These are phyloP conservation scores for Teratosphaeria nubilosa DNA, from an alignment of 2,329 filamentous ascomycete species.

Conservation along the genomic window DNA sequence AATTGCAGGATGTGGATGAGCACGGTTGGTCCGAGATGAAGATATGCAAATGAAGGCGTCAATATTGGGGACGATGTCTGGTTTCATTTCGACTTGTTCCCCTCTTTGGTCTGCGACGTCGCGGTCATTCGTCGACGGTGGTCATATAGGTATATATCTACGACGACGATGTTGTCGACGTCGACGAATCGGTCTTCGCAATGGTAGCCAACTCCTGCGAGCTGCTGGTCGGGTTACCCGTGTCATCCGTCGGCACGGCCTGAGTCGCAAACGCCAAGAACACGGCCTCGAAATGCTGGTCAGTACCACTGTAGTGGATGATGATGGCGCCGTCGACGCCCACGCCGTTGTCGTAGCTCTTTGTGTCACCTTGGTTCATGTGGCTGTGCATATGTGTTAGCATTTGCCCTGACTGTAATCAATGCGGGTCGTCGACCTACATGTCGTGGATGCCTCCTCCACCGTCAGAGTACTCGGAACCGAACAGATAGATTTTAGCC, in stretches of 20 bases:
- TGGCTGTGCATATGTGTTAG: slow-evolving; percentile 12
- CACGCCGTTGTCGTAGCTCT: slow-evolving; percentile 26
- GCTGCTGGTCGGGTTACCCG: slow-evolving; percentile 12
- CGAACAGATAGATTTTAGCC: slow-evolving; percentile 30
- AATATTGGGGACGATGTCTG: too few relatives aligned
- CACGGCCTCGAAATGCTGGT: slow-evolving; percentile 30
- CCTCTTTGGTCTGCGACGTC: too few relatives aligned
- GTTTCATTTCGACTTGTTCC: too few relatives aligned
- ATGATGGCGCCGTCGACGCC: slow-evolving; percentile 29
- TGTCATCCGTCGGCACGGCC: slow-evolving; percentile 27
- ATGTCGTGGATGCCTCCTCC: slow-evolving; percentile 30
- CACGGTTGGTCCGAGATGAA: too few relatives aligned
- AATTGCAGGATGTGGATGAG: too few relatives aligned
- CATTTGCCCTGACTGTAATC: not conserved
- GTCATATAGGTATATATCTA: too few relatives aligned
- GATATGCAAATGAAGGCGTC: too few relatives aligned
- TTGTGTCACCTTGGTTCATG: slow-evolving; percentile 31
- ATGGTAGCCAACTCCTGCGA: slow-evolving; percentile 7
- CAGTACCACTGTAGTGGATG: slow-evolving; percentile 18
- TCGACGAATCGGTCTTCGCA: slow-evolving; percentile 3
- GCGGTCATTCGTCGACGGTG: too few relatives aligned
- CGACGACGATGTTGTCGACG: slow-evolving; percentile 5
- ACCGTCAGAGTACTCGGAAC: slow-evolving; percentile 20
- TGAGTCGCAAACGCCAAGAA: slow-evolving; percentile 32
- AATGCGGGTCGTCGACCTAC: not conserved